Conservation (phyloP, 2,329 filamentous ascomycete genomes). For the Fusarium heterosporum region DNA sequence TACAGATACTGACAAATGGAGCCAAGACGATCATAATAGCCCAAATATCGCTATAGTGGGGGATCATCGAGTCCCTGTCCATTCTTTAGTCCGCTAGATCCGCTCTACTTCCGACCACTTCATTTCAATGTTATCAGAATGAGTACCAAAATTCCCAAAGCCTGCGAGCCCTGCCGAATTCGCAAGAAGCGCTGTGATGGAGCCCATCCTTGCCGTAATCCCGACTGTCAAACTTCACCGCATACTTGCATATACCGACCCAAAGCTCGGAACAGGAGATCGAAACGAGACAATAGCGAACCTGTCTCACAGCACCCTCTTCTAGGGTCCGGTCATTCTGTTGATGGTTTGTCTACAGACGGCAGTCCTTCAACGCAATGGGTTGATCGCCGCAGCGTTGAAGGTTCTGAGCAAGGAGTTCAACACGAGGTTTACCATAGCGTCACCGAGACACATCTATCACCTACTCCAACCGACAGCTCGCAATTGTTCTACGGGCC, state of each 20-base stretch:
- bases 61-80: too few relatives aligned
- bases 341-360: not conserved
- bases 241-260: not conserved
- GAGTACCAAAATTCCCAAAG: not conserved
- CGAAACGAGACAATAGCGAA: not conserved
- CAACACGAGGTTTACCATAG: not conserved
- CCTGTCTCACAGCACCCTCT: not conserved
- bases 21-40: too few relatives aligned
- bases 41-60: too few relatives aligned
- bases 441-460: not conserved
- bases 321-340: not conserved
- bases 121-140: not conserved
- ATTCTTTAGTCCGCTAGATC: not conserved
- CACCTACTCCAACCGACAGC: not conserved
- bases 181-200: not conserved
- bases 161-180: not conserved
- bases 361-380: not conserved
- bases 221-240: not conserved
- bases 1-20: too few relatives aligned
- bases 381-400: not conserved
- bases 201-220: not conserved
- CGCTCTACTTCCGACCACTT: not conserved
- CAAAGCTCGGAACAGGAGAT: not conserved
- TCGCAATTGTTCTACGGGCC: not conserved
- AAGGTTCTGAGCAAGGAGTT: not conserved